Evolutionary conservation across 257 asterid genomes (phyloP).

Genomic region (Solanum phureja): DNA sequence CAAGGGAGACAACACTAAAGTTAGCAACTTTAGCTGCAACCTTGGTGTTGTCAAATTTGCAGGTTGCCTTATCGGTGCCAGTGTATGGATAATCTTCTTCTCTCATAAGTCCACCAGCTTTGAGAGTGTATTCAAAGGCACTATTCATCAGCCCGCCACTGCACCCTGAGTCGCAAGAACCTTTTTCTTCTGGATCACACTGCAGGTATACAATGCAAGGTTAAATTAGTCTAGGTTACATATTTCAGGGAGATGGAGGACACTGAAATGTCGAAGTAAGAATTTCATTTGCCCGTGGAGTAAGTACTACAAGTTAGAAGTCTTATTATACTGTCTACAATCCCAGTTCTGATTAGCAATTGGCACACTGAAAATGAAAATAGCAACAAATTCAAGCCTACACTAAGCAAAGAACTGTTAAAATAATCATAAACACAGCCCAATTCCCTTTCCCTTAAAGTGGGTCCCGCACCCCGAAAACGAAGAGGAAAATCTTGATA

Average conservation of each 20-base stretch:
- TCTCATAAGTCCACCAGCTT: slow-evolving; percentile 81
- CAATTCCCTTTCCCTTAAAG: not conserved
- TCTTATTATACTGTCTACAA: not conserved
- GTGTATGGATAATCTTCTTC: slow-evolving; percentile 87
- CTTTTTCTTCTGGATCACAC: slow-evolving; percentile 84
- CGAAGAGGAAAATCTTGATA: not conserved
- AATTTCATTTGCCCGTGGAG: not conserved
- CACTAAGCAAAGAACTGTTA: not conserved
- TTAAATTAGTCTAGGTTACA: not conserved
- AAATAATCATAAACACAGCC: not conserved
- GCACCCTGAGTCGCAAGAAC: slow-evolving; percentile 82
- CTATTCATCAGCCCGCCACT: slow-evolving; percentile 84
- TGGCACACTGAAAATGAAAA: not conserved
- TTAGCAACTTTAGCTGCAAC: slow-evolving; percentile 74
- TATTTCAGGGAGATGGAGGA: not conserved
- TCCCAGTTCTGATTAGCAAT: not conserved
- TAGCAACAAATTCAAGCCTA: not conserved
- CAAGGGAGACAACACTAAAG: slow-evolving; percentile 80
- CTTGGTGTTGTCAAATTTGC: slow-evolving; percentile 72
- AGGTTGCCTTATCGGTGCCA: slow-evolving; percentile 57
- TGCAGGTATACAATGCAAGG: slow-evolving; percentile 10
- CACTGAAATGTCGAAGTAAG: not conserved
- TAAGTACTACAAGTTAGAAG: not conserved
- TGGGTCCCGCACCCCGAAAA: not conserved
- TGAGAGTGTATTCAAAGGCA: slow-evolving; percentile 76